Conservation (phyloP, 202 grass and related monocot genomes). For the Digitaria exilis region DNA sequence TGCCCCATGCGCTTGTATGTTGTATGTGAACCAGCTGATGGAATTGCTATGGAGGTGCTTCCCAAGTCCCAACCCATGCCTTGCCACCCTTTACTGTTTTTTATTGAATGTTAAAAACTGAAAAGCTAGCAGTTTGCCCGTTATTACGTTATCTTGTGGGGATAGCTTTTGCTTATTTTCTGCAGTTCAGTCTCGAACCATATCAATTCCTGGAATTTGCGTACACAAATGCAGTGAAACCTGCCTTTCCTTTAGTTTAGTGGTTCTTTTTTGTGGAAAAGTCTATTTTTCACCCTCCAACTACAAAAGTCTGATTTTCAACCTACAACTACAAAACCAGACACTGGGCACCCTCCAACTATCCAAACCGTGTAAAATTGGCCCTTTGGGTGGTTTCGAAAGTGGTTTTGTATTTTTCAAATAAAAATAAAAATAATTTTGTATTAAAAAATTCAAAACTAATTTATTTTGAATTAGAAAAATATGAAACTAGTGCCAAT, state of each 20-base stretch:
- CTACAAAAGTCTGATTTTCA: no score
- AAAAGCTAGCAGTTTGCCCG: not conserved
- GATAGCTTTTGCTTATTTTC: not conserved
- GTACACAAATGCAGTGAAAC: not conserved
- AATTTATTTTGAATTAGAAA: no score
- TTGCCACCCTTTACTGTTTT: not conserved
- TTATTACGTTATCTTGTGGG: constrained; percentile 3
- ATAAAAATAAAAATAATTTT: no score
- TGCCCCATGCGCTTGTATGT: not conserved
- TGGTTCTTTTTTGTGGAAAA: no score
- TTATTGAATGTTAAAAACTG: not conserved
- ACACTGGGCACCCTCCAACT: no score
- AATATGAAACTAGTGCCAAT: no score
- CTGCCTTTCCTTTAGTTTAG: not conserved
- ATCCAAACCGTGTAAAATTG: no score
- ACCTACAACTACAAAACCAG: no score
- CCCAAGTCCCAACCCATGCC: not conserved
- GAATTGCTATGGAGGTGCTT: not conserved
- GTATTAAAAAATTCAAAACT: no score
- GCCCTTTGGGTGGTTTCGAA: no score
- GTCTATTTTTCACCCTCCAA: no score
- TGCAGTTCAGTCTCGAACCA: not conserved
- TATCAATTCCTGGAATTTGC: not conserved
- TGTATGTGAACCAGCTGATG: not conserved
- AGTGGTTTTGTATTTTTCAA: no score